Conservation (phyloP, 2,329 filamentous ascomycete genomes). For the Phaeoacremonium minimum region DNA sequence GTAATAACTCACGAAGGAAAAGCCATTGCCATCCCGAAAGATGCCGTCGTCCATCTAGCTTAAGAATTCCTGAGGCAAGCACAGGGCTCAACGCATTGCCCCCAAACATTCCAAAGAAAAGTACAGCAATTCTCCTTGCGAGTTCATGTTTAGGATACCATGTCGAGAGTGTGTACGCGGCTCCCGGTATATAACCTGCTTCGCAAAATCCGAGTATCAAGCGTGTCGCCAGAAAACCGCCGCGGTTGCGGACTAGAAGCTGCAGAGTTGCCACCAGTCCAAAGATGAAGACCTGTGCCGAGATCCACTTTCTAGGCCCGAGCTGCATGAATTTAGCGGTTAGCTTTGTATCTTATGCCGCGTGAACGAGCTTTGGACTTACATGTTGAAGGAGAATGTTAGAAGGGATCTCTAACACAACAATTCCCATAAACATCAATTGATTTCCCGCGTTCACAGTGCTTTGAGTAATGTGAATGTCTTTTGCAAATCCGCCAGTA, state of each 20-base stretch:
- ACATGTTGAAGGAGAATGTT: slow-evolving; percentile 37
- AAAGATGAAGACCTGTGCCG: slow-evolving; percentile 41
- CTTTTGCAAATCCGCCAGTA: slow-evolving; percentile 39
- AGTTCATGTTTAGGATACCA: slow-evolving; percentile 44
- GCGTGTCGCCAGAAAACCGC: slow-evolving; percentile 38
- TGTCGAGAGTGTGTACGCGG: slow-evolving; percentile 44
- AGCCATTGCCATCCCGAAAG: slow-evolving; percentile 47
- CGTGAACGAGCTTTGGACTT: neutral
- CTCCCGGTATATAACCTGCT: slow-evolving; percentile 47
- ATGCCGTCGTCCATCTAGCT: slow-evolving; percentile 32
- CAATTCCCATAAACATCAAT: slow-evolving; percentile 46
- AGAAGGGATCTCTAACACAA: slow-evolving; percentile 45
- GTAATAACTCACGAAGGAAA: slow-evolving; percentile 32
- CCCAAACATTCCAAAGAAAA: slow-evolving; percentile 51
- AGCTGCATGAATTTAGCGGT: slow-evolving; percentile 18
- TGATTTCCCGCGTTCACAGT: slow-evolving; percentile 50
- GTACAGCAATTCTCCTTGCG: slow-evolving; percentile 40
- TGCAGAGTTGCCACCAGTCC: slow-evolving; percentile 41
- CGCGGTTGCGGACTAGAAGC: slow-evolving; percentile 32
- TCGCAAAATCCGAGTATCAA: slow-evolving; percentile 42
- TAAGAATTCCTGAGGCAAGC: slow-evolving; percentile 41
- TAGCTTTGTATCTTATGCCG: too few relatives aligned
- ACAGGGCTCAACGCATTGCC: slow-evolving; percentile 44
- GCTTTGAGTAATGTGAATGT: slow-evolving; percentile 36
- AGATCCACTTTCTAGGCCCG: slow-evolving; percentile 43